A percentile compares a stretch with the other conserved stretches of the same genome.
Conservation (phyloP, 2,329 filamentous ascomycete species). For the Claviceps citrina region DNA sequence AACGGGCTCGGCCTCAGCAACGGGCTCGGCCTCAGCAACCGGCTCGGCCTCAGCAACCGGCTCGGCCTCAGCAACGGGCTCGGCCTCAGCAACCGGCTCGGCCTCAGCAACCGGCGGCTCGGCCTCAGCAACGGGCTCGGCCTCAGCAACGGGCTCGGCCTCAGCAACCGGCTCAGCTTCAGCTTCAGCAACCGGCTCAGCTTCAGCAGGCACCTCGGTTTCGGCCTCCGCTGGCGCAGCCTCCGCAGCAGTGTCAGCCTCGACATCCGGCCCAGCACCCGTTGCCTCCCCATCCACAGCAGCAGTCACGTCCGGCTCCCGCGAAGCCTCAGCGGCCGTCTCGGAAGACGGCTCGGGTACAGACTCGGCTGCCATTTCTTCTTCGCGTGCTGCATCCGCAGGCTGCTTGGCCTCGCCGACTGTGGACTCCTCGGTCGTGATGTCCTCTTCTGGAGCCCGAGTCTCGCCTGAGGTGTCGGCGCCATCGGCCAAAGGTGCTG, state of each 20-base stretch:
- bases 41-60: background rate
- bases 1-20: background rate
- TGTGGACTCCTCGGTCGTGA: background rate
- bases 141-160: constrained; percentile 1
- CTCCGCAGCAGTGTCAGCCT: background rate
- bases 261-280: background rate
- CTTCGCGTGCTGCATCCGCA: constrained; percentile 1
- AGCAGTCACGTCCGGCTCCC: background rate
- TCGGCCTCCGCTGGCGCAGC: background rate
- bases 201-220: background rate
- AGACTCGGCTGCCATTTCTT: background rate
- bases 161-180: background rate
- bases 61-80: background rate
- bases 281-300: background rate
- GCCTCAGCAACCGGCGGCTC: background rate
- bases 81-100: background rate
- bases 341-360: background rate
- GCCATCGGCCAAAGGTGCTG: background rate
- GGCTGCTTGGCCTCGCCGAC: background rate
- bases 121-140: background rate
- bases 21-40: background rate
- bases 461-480: background rate
- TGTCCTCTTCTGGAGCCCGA: background rate
- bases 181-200: background rate
- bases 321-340: background rate